Evolutionary conservation across 306 rosid genomes (phyloP).

Genomic region (Castanea sativa): DNA sequence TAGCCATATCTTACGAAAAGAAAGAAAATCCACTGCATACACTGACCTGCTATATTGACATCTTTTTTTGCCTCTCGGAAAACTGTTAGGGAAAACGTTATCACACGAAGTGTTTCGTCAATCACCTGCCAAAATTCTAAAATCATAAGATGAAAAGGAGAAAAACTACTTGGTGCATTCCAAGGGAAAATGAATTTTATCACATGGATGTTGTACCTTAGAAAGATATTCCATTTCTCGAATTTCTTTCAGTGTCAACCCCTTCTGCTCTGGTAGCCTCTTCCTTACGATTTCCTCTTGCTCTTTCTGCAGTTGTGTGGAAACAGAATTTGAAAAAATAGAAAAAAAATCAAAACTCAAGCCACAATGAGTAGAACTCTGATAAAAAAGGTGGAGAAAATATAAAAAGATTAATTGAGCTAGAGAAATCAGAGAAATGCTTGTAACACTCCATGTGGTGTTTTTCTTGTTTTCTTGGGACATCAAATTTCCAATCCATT

Average conservation of each 20-base stretch:
- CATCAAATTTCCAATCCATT: no score
- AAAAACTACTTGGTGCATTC: neutral
- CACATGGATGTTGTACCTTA: slow-evolving; percentile 37
- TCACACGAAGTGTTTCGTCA: slow-evolving; percentile 78
- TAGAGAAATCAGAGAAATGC: neutral
- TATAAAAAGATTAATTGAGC: neutral
- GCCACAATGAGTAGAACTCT: neutral
- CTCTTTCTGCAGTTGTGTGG: slow-evolving; percentile 48
- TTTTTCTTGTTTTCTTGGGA: no score
- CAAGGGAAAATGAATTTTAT: neutral
- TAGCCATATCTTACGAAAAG: neutral
- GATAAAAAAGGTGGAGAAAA: slow-evolving; percentile 7
- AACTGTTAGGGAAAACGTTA: slow-evolving; percentile 72
- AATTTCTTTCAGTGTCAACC: slow-evolving; percentile 62
- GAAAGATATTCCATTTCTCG: slow-evolving; percentile 77
- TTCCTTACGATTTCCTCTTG: slow-evolving; percentile 63
- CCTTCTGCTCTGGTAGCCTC: slow-evolving; percentile 62
- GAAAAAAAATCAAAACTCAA: neutral
- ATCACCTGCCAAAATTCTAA: slow-evolving; percentile 46
- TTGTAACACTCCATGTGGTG: no score
- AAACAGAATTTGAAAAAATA: neutral
- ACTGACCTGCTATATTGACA: slow-evolving; percentile 62
- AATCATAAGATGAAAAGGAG: neutral
- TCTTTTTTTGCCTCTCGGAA: slow-evolving; percentile 83
- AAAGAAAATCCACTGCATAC: neutral